Evolutionary conservation across 2,329 filamentous ascomycete genomes (phyloP).

Genomic region (Fusarium agapanthi): DNA sequence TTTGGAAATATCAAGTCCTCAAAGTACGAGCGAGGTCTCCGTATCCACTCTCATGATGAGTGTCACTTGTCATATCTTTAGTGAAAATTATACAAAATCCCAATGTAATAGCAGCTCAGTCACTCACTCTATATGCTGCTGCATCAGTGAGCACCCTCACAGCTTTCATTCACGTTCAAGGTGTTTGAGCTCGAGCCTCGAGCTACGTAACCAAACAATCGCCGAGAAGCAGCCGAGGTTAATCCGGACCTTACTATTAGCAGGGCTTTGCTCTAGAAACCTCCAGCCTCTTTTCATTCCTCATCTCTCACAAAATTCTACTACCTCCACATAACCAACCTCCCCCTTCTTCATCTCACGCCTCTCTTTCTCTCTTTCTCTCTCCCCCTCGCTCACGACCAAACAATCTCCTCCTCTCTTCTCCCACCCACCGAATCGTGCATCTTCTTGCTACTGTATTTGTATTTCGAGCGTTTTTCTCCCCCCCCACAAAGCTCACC

Average conservation of each 20-base stretch:
- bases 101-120: too few species aligned
- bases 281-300: constrained; percentile 45
- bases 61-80: background rate
- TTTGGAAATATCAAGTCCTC: background rate
- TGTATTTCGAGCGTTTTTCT: constrained; percentile 34
- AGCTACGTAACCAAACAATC: constrained; percentile 21
- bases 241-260: constrained; percentile 27
- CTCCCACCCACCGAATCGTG: constrained; percentile 17
- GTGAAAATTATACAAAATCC: background rate
- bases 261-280: constrained; percentile 39
- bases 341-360: constrained; percentile 31
- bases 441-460: constrained; percentile 32
- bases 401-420: constrained; percentile 16
- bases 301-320: constrained; percentile 48
- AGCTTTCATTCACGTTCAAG: background rate
- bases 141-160: background rate
- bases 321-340: constrained; percentile 41
- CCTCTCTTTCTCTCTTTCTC: constrained; percentile 8
- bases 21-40: too few species aligned
- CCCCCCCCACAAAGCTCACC: constrained; percentile 43
- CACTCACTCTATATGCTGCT: background rate
- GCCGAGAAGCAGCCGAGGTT: constrained; percentile 38
- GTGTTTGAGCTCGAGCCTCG: background rate
- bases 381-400: constrained; percentile 3
- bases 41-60: background rate